phyloP scores from a whole-genome alignment of 108 stramenopile genomes.

The Cyclostephanos tholiformis region DNA sequence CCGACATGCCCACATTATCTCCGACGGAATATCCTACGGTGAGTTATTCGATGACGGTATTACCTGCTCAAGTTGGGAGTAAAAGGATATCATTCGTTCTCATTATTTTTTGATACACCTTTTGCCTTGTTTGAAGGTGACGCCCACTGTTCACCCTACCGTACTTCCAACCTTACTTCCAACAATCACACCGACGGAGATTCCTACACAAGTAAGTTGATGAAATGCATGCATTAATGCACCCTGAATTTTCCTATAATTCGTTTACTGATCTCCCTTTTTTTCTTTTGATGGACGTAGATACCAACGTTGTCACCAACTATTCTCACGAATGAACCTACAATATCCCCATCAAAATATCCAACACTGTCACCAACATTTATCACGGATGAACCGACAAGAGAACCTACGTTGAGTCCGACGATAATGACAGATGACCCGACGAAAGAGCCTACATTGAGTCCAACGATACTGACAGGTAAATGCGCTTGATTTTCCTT shows the following conservation, averaged over 20 bases:
- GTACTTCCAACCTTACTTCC: not conserved
- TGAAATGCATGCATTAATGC: not conserved
- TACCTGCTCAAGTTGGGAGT: not conserved
- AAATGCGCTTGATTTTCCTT: not conserved
- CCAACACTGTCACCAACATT: not conserved
- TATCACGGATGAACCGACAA: too few relatives aligned
- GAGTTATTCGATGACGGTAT: not conserved
- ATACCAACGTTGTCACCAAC: not conserved
- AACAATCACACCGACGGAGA: conserved; percentile 9
- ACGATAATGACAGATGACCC: not conserved
- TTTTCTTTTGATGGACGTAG: not conserved
- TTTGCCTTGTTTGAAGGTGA: not conserved
- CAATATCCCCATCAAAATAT: not conserved
- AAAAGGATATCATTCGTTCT: not conserved
- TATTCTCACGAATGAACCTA: not conserved
- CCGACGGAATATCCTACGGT: conserved; percentile 27
- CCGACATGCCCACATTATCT: conserved; percentile 4
- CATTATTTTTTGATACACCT: not conserved
- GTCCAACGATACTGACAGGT: not conserved
- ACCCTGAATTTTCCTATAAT: not conserved
- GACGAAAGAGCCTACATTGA: not conserved
- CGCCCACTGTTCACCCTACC: not conserved
- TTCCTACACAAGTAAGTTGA: too few relatives aligned
- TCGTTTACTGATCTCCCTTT: not conserved
- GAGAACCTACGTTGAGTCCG: not conserved